Conservation (phyloP, 1,139 yeast species). For the Geotrichum fermentans region DNA sequence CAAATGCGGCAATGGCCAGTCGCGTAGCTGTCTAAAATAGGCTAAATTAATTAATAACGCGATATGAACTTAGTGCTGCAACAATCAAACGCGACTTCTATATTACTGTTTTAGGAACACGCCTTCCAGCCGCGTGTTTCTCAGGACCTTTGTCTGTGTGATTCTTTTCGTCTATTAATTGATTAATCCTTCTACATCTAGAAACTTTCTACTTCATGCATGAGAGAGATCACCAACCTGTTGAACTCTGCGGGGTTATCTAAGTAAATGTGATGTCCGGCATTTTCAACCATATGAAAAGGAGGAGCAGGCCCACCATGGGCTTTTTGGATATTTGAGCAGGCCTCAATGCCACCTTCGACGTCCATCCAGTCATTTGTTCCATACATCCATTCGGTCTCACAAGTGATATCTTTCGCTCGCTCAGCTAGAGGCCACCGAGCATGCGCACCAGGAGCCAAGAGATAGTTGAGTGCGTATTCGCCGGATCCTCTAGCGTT, state of each 20-base stretch:
- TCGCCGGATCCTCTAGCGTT: conserved; percentile 61
- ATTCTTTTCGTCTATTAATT: no score
- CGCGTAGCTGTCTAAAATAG: no score
- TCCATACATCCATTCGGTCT: conserved; percentile 65
- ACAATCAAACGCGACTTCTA: no score
- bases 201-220: conserved; percentile 17
- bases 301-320: conserved; percentile 10
- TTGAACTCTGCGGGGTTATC: conserved; percentile 62
- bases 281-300: conserved; percentile 44
- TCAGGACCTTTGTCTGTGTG: no score
- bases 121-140: no score
- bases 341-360: conserved; percentile 55
- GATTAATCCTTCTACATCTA: no score
- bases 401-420: conserved; percentile 42
- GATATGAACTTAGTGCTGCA: no score
- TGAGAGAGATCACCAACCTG: conserved; percentile 43
- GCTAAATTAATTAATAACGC: no score
- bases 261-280: conserved; percentile 77
- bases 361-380: conserved; percentile 83
- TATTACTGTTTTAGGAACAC: no score
- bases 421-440: conserved; percentile 72
- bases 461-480: conserved; percentile 54
- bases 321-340: conserved; percentile 10
- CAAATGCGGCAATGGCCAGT: no score
- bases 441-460: conserved; percentile 71